Conservation (phyloP, 148 eudicot genomes). For the Drosera capensis region DNA sequence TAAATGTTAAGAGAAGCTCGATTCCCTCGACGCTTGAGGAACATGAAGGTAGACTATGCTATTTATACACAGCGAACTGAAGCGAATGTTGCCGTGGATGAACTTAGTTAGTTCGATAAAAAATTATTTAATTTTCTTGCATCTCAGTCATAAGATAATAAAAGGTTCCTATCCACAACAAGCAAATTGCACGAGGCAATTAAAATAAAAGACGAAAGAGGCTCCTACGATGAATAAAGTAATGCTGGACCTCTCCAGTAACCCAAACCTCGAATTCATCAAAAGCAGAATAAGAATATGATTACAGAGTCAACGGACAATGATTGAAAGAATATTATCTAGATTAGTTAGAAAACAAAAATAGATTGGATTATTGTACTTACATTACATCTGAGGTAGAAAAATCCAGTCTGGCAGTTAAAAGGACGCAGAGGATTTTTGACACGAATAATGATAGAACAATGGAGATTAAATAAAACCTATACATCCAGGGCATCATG, state of each 20-base stretch:
- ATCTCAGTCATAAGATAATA: constrained; percentile 7
- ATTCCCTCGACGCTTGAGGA: constrained; percentile 13
- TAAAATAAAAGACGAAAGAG: neutral
- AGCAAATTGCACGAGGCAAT: neutral
- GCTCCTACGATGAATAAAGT: neutral
- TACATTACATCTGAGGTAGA: neutral
- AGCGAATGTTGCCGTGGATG: constrained; percentile 8
- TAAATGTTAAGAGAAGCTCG: constrained; percentile 15
- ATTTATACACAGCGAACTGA: constrained; percentile 9
- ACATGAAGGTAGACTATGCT: neutral
- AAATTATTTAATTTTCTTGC: constrained; percentile 3
- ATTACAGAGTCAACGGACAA: neutral
- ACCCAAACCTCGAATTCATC: neutral
- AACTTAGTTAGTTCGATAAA: constrained; percentile 17
- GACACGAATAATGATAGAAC: neutral
- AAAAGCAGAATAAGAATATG: neutral
- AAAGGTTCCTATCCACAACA: constrained; percentile 9
- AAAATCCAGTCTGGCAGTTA: neutral
- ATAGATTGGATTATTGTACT: too few species aligned
- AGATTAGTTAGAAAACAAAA: neutral
- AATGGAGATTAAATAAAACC: neutral
- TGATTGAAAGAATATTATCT: neutral
- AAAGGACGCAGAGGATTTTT: neutral
- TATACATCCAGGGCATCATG: neutral
- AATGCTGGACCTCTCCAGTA: neutral